Evolutionary conservation across 345 rosid species (phyloP).

Genomic region (Durio zibethinus): DNA sequence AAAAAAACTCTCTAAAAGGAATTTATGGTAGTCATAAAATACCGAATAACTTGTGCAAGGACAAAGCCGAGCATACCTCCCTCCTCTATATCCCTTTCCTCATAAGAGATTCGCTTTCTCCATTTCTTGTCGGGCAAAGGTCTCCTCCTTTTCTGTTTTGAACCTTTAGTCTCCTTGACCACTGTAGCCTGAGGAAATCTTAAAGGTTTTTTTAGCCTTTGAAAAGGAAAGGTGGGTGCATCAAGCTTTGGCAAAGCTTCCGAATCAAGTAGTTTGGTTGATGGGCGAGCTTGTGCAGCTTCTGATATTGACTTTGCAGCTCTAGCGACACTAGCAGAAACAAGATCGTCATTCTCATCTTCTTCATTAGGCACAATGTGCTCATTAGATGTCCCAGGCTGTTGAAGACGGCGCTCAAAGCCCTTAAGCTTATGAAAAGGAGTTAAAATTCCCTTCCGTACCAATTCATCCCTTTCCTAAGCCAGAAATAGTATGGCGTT

Average conservation of each 20-base stretch:
- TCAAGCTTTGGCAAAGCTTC: slow-evolving; percentile 78
- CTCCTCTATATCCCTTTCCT: slow-evolving; percentile 47
- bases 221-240: slow-evolving; percentile 67
- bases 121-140: slow-evolving; percentile 90
- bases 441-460: slow-evolving; percentile 85
- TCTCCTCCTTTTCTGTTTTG: slow-evolving; percentile 52
- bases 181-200: slow-evolving; percentile 43
- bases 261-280: slow-evolving; percentile 78
- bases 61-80: slow-evolving; percentile 45
- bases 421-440: slow-evolving; percentile 92
- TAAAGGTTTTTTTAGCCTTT: slow-evolving; percentile 57
- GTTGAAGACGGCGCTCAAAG: slow-evolving; percentile 80
- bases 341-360: slow-evolving; percentile 36
- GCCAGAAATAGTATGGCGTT: slow-evolving; percentile 25
- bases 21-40: slow-evolving; percentile 6
- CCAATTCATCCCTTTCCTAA: slow-evolving; percentile 94
- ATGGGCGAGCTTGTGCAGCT: slow-evolving; percentile 81
- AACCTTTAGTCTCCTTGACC: slow-evolving; percentile 37
- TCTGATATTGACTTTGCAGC: slow-evolving; percentile 55
- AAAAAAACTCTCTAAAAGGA: not conserved
- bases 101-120: slow-evolving; percentile 61
- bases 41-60: slow-evolving; percentile 14
- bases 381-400: slow-evolving; percentile 39
- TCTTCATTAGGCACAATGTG: slow-evolving; percentile 36
- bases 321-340: slow-evolving; percentile 54